Percentiles rank a stretch among this genome's conserved stretches.
Conservation (phyloP, 169 alveolate genomes). For the Cryptosporidium bovis region DNA sequence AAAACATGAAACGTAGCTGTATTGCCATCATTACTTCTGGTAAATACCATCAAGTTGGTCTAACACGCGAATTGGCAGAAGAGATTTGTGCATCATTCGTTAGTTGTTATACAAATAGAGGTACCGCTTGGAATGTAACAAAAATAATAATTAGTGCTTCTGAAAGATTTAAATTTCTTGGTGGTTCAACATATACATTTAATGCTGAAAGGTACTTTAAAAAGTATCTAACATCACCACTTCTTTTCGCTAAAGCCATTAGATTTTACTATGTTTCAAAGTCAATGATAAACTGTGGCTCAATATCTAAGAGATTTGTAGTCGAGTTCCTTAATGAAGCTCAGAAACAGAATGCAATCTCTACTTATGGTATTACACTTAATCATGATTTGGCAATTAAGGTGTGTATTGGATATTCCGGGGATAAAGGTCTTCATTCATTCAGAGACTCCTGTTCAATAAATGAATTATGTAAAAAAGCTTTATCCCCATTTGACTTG, state of each 20-base stretch:
- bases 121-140: conserved; percentile 38
- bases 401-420: conserved; percentile 36
- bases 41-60: conserved; percentile 38
- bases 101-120: conserved; percentile 43
- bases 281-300: conserved; percentile 50
- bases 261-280: conserved; percentile 50
- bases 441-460: conserved; percentile 43
- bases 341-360: conserved; percentile 42
- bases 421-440: conserved; percentile 18
- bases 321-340: conserved; percentile 37
- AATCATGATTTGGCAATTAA: conserved; percentile 34
- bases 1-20: conserved; percentile 43
- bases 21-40: conserved; percentile 54
- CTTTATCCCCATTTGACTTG: conserved; percentile 23
- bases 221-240: conserved; percentile 44
- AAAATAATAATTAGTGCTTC: conserved; percentile 24
- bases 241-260: conserved; percentile 35
- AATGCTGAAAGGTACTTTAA: conserved; percentile 65
- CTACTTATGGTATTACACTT: conserved; percentile 50
- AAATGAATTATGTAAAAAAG: conserved; percentile 25
- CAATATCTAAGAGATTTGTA: conserved; percentile 18
- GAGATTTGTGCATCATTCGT: conserved; percentile 45
- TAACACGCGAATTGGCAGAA: conserved; percentile 34
- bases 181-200: conserved; percentile 62
- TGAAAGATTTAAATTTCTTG: conserved; percentile 48